These are phyloP conservation scores for Pichia cabralensis DNA, from an alignment of 805 yeast species.

Conservation along the genomic window DNA sequence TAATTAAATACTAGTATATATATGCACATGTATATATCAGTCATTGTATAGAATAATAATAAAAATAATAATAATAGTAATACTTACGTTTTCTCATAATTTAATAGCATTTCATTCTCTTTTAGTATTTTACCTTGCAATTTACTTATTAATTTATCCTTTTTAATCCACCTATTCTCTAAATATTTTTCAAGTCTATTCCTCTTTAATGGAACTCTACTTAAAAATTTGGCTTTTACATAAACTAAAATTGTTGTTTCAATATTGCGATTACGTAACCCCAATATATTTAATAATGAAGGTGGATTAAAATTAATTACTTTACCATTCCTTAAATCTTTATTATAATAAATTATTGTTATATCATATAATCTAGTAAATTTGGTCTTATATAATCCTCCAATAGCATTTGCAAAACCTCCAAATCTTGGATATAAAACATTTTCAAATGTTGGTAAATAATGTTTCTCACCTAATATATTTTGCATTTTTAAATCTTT, in stretches of 20 bases:
- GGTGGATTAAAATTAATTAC: slow-evolving; percentile 25
- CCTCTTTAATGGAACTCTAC: slow-evolving; percentile 42
- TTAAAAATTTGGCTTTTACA: slow-evolving; percentile 35
- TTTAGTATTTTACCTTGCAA: slow-evolving; percentile 22
- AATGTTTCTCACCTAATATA: slow-evolving; percentile 43
- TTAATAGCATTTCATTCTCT: slow-evolving; percentile 1
- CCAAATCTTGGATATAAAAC: slow-evolving; percentile 73
- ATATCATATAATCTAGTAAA: slow-evolving; percentile 45
- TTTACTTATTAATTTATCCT: slow-evolving; percentile 43
- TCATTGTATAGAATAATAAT: neutral
- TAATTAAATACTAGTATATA: neutral
- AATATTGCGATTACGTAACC: slow-evolving; percentile 23
- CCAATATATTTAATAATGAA: slow-evolving; percentile 28
- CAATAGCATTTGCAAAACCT: slow-evolving; percentile 41
- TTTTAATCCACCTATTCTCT: slow-evolving; percentile 62
- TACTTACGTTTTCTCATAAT: neutral
- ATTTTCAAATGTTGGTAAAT: slow-evolving; percentile 49
- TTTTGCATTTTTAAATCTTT: slow-evolving; percentile 40
- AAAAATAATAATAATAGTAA: neutral
- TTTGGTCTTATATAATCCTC: slow-evolving; percentile 29
- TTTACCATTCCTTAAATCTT: slow-evolving; percentile 6
- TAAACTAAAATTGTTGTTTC: slow-evolving; percentile 31
- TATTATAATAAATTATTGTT: slow-evolving; percentile 36
- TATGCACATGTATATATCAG: neutral
- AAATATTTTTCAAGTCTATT: slow-evolving; percentile 63